A percentile compares a stretch with the other conserved stretches of the same genome.
phyloP scores from a whole-genome alignment of 1,284 basidiomycete species.

The Rhodotorula glutinis region DNA sequence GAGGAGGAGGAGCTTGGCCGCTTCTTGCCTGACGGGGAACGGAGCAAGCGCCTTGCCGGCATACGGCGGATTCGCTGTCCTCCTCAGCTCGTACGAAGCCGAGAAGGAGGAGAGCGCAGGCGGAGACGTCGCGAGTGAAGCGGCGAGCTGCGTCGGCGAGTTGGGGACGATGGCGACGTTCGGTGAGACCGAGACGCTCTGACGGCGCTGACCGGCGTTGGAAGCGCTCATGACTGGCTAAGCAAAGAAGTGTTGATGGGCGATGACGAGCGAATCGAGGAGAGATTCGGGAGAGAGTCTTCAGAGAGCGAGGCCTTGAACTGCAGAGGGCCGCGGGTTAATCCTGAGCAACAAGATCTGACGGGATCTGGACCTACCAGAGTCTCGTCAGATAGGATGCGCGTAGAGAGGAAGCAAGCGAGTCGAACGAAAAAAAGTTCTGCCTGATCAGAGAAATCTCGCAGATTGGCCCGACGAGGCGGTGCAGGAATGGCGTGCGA shows the following conservation, averaged over 20 bases:
- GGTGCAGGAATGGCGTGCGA: not conserved
- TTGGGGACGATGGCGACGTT: not conserved
- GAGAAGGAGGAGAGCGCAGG: slow-evolving; percentile 15
- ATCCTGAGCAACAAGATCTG: too few relatives aligned
- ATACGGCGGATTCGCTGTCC: slow-evolving; percentile 8
- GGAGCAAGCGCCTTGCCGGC: slow-evolving; percentile 32
- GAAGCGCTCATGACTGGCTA: not conserved
- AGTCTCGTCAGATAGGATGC: too few relatives aligned
- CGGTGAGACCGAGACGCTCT: slow-evolving; percentile 12
- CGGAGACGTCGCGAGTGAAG: slow-evolving; percentile 11
- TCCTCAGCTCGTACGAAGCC: slow-evolving; percentile 7
- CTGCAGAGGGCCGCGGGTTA: too few relatives aligned
- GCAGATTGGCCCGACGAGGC: too few relatives aligned
- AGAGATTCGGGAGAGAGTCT: too few relatives aligned
- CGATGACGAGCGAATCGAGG: too few relatives aligned
- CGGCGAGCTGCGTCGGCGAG: slow-evolving; percentile 1
- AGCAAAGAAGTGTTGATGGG: too few relatives aligned
- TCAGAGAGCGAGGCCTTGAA: too few relatives aligned
- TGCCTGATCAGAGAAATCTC: too few relatives aligned
- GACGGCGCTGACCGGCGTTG: slow-evolving; percentile 5
- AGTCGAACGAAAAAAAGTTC: too few relatives aligned
- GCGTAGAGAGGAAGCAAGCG: too few relatives aligned
- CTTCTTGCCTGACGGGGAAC: slow-evolving; percentile 29
- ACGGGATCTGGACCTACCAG: too few relatives aligned
- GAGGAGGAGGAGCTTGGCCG: slow-evolving; percentile 65